phyloP scores from a whole-genome alignment of 2,329 filamentous ascomycete genomes.

The Pseudocercospora fijiensis region DNA sequence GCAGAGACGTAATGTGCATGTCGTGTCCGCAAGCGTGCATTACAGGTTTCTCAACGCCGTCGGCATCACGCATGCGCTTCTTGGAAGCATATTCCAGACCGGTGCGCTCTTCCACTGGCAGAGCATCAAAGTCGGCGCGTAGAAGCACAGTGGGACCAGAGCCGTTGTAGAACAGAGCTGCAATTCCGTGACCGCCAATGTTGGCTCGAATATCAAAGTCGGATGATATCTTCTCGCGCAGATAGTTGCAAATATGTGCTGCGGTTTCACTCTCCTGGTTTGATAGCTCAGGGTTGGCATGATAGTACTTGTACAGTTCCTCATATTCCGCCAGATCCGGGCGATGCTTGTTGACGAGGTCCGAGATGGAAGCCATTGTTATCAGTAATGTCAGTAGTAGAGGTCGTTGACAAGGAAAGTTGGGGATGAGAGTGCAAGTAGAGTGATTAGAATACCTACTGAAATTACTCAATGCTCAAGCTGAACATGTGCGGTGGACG shows the following conservation, averaged over 20 bases:
- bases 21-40: slow-evolving; percentile 72
- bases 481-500: background rate
- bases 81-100: slow-evolving; percentile 57
- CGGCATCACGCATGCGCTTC: slow-evolving; percentile 42
- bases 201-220: slow-evolving; percentile 49
- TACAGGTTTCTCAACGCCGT: slow-evolving; percentile 54
- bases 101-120: slow-evolving; percentile 59
- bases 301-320: slow-evolving; percentile 58
- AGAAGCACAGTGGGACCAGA: slow-evolving; percentile 56
- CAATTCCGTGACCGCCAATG: slow-evolving; percentile 61
- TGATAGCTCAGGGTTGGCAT: slow-evolving; percentile 60
- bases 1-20: slow-evolving; percentile 60
- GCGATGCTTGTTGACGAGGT: slow-evolving; percentile 35
- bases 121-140: slow-evolving; percentile 62
- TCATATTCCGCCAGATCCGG: slow-evolving; percentile 51
- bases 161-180: slow-evolving; percentile 58
- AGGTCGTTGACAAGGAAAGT: background rate
- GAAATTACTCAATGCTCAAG: background rate
- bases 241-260: slow-evolving; percentile 45
- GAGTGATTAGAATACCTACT: slow-evolving; percentile 17
- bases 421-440: background rate
- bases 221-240: slow-evolving; percentile 36
- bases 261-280: slow-evolving; percentile 57
- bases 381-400: background rate
- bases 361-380: slow-evolving; percentile 28